A percentile compares a stretch with the other conserved stretches of the same genome.
These are phyloP conservation scores for Pseudotsuga menziesii DNA, from an alignment of 75 land plant genomes.

Conservation along the genomic window DNA sequence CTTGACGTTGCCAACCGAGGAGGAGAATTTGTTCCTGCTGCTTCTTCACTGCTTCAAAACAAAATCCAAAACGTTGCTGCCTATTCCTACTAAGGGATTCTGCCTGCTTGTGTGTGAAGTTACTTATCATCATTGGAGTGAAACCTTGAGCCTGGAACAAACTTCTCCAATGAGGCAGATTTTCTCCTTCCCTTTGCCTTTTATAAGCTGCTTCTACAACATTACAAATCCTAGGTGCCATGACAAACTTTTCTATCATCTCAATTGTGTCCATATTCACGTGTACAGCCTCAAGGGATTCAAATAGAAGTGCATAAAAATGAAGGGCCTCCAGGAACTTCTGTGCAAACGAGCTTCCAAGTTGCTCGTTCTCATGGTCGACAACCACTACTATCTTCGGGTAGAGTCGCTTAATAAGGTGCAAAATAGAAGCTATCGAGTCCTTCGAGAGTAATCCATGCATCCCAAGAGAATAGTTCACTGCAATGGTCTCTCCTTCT, in stretches of 20 bases:
- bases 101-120: constrained; percentile 71
- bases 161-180: constrained; percentile 51
- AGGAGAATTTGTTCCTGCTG: constrained; percentile 61
- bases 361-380: constrained; percentile 47
- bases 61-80: constrained; percentile 51
- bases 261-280: constrained; percentile 31
- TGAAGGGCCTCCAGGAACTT: constrained; percentile 60
- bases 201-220: constrained; percentile 24
- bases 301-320: constrained; percentile 52
- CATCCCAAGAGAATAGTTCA: constrained; percentile 59
- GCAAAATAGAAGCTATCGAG: constrained; percentile 32
- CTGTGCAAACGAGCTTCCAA: constrained; percentile 46
- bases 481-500: constrained; percentile 65
- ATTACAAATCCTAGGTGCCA: constrained; percentile 47
- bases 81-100: constrained; percentile 57
- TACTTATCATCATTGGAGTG: constrained; percentile 61
- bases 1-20: constrained; percentile 73
- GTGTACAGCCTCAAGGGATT: constrained; percentile 64
- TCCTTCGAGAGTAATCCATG: constrained; percentile 13
- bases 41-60: constrained; percentile 23
- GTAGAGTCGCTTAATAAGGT: constrained; percentile 44
- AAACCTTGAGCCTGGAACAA: constrained; percentile 56
- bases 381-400: constrained; percentile 65
- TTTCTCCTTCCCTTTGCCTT: constrained; percentile 34
- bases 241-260: constrained; percentile 57